Percentiles rank a stretch among this genome's conserved stretches.
Evolutionary conservation across 179 eudicot species (phyloP).

Genomic region (Silene coronaria): DNA sequence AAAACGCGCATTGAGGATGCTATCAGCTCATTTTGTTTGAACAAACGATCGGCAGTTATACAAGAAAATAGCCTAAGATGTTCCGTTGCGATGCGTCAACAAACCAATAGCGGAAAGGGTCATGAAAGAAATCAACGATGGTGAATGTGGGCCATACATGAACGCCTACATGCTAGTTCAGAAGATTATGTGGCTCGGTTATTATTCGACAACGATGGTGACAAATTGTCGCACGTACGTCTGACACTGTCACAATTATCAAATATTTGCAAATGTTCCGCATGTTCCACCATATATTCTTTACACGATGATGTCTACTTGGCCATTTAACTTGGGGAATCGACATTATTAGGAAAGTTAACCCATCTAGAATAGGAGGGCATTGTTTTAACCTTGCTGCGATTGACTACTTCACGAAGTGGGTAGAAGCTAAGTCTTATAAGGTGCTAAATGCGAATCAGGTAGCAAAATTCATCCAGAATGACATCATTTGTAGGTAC

Average conservation of each 20-base stretch:
- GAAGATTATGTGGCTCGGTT: not conserved
- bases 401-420: too few relatives aligned
- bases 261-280: not conserved
- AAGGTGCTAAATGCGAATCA: too few relatives aligned
- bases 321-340: slow-evolving; percentile 23
- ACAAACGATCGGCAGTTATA: too few relatives aligned
- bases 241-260: not conserved
- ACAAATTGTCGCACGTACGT: not conserved
- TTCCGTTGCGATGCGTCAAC: not conserved
- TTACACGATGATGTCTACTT: not conserved
- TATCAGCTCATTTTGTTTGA: too few relatives aligned
- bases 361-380: not conserved
- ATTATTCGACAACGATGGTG: not conserved
- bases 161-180: not conserved
- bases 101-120: not conserved
- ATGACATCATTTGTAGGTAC: too few relatives aligned
- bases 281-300: not conserved
- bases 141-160: slow-evolving; percentile 9
- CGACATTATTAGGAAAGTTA: slow-evolving; percentile 8
- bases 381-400: slow-evolving; percentile 12
- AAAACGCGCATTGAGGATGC: too few relatives aligned
- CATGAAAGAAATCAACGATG: not conserved
- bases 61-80: too few relatives aligned
- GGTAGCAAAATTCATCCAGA: too few relatives aligned
- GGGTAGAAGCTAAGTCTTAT: too few relatives aligned